Conservation (phyloP, 2,329 filamentous ascomycete genomes). For the Pseudocercospora eumusae region DNA sequence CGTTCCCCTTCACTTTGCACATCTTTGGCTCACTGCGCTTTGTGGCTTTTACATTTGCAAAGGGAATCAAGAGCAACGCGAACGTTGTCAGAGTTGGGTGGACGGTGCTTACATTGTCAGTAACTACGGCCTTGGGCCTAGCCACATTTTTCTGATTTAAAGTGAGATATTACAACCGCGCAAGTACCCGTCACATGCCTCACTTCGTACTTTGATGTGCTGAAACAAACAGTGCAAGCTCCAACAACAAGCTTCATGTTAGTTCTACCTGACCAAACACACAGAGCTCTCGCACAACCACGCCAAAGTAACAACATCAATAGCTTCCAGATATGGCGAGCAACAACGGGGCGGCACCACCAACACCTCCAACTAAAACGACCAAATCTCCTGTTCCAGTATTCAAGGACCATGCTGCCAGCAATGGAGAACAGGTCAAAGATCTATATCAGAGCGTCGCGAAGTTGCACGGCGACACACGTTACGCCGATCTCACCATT, state of each 20-base stretch:
- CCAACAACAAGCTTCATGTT: too few relatives aligned
- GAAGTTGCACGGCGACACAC: neutral
- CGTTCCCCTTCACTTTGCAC: neutral
- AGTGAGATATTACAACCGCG: too few relatives aligned
- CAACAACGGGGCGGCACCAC: too few relatives aligned
- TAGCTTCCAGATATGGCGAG: too few relatives aligned
- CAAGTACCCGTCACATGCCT: too few relatives aligned
- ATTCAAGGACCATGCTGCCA: neutral
- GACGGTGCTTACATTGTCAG: neutral
- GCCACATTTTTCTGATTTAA: neutral
- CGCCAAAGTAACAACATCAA: too few relatives aligned
- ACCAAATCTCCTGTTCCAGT: too few relatives aligned
- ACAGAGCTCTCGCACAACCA: too few relatives aligned
- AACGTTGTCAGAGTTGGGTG: neutral
- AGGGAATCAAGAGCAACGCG: neutral
- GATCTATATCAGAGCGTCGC: neutral
- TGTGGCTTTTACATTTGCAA: neutral
- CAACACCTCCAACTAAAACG: too few relatives aligned
- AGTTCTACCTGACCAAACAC: too few relatives aligned
- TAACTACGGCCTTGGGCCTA: neutral
- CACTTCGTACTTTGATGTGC: too few relatives aligned
- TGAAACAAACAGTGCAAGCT: too few relatives aligned
- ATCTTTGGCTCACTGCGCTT: neutral
- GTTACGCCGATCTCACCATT: slow-evolving; percentile 28
- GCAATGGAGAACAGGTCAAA: neutral